Evolutionary conservation across 441 rosid genomes (phyloP).

Genomic region (Pelargonium fulgidum): DNA sequence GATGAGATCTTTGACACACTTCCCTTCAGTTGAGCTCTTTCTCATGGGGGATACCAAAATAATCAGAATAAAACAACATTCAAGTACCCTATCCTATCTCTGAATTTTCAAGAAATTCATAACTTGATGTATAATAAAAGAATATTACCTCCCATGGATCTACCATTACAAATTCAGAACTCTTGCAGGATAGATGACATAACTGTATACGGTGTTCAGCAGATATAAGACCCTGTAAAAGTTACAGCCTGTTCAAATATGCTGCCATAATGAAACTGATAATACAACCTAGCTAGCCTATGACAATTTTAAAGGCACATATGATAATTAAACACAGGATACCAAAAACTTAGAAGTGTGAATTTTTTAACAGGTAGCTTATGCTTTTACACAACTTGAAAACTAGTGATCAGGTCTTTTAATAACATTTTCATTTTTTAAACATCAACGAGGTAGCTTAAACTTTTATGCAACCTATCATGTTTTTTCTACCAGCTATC

Average conservation of each 20-base stretch:
- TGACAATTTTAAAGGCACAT: not conserved
- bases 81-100: not conserved
- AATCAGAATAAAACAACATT: not conserved
- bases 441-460: too few relatives aligned
- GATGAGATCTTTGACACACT: not conserved
- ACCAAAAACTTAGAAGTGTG: not conserved
- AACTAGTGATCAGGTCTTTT: too few relatives aligned
- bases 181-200: slow-evolving; percentile 70
- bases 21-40: not conserved
- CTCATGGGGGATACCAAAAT: not conserved
- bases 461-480: not conserved
- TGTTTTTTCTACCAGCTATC: not conserved
- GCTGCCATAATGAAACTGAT: not conserved
- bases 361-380: not conserved
- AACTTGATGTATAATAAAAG: not conserved
- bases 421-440: too few relatives aligned
- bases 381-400: not conserved
- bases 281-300: not conserved
- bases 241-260: not conserved
- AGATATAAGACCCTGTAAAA: slow-evolving; percentile 61
- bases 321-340: not conserved
- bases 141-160: slow-evolving; percentile 94
- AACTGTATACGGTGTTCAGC: slow-evolving; percentile 58
- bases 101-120: slow-evolving; percentile 6
- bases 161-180: slow-evolving; percentile 80